Evolutionary conservation across 169 alveolate genomes (phyloP).

Genomic region (Plasmodium blacklocki): DNA sequence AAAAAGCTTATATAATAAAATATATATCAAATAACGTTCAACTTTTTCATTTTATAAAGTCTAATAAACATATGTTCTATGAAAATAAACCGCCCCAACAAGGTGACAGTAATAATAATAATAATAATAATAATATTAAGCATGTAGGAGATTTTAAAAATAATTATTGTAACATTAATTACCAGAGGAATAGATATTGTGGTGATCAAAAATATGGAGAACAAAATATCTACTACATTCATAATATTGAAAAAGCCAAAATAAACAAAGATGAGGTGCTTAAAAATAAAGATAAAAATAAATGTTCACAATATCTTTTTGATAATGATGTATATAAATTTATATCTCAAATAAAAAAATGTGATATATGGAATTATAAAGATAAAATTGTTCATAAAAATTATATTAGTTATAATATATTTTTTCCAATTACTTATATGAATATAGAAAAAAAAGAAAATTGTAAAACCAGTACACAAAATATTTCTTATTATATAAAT

Average conservation of each 20-base stretch:
- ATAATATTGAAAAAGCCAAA: conserved; percentile 44
- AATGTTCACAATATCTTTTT: conserved; percentile 7
- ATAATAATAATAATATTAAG: background rate
- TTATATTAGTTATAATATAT: conserved; percentile 12
- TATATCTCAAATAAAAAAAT: conserved; percentile 33
- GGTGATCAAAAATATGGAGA: background rate
- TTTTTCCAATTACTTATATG: conserved; percentile 30
- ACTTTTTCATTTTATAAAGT: conserved; percentile 23
- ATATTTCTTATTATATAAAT: background rate
- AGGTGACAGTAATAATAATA: background rate
- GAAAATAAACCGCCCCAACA: background rate
- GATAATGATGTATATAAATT: conserved; percentile 32
- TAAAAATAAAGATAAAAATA: conserved; percentile 9
- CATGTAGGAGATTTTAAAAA: too few species aligned
- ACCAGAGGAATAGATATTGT: too few species aligned
- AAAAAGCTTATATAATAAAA: conserved; percentile 15
- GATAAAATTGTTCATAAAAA: conserved; percentile 24
- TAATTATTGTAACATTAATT: too few species aligned
- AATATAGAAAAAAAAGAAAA: conserved; percentile 12
- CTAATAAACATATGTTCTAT: background rate
- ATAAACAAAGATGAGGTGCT: conserved; percentile 47
- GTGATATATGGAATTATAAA: conserved; percentile 63
- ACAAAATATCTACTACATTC: conserved; percentile 50
- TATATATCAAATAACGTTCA: conserved; percentile 10
- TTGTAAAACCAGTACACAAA: background rate